Percentiles rank a stretch among this genome's conserved stretches.
phyloP scores from a whole-genome alignment of 176 grass and related monocot genomes.

The Carex pumila region DNA sequence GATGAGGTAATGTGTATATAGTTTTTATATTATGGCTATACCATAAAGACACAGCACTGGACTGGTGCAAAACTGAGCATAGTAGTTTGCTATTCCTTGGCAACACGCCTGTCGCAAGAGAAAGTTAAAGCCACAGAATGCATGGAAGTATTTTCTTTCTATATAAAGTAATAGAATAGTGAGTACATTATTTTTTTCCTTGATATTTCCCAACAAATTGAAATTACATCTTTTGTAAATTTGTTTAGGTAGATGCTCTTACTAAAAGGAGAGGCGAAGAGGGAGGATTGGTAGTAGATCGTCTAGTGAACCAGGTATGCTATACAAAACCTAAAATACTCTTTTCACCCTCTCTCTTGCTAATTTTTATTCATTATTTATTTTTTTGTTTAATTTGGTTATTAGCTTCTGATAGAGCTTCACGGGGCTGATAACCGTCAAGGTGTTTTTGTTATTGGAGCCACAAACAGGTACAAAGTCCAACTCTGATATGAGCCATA shows the following conservation, averaged over 20 bases:
- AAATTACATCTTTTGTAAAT: not conserved
- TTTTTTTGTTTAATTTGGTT: conserved; percentile 18
- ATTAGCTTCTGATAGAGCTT: conserved; percentile 77
- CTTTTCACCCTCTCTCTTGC: not conserved
- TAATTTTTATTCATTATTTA: not conserved
- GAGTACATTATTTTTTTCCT: not conserved
- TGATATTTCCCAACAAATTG: not conserved
- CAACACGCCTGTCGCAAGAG: not conserved
- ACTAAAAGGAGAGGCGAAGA: too few species aligned
- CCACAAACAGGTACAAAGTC: conserved; percentile 72
- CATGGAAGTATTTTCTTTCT: not conserved
- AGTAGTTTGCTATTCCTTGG: not conserved
- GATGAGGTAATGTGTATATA: conserved; percentile 56
- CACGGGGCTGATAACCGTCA: conserved; percentile 70
- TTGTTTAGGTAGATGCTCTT: not conserved
- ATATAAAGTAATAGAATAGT: not conserved
- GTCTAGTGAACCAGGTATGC: too few species aligned
- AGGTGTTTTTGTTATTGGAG: conserved; percentile 85
- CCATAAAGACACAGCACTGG: not conserved
- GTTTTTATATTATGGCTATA: not conserved
- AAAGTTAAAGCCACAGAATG: not conserved
- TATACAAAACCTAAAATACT: not conserved
- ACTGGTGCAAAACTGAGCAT: not conserved
- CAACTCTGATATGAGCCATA: not conserved
- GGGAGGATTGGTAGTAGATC: too few species aligned